Conservation (phyloP, 805 yeast genomes). For the Wickerhamiella sorbophila region DNA sequence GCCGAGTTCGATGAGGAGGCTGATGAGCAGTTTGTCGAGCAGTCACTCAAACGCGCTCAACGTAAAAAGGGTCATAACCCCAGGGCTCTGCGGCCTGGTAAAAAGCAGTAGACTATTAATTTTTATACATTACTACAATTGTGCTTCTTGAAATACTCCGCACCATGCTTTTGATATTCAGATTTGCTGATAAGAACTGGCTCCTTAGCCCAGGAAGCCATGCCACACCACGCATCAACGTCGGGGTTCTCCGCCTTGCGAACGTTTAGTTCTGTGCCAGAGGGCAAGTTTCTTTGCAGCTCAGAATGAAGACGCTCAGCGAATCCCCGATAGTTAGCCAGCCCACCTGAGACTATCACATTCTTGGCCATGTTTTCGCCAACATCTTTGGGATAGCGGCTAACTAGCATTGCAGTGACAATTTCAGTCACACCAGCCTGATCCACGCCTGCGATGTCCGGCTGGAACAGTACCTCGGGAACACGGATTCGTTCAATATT, state of each 20-base stretch:
- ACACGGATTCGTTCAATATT: slow-evolving; percentile 84
- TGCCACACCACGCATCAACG: slow-evolving; percentile 86
- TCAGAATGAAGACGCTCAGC: slow-evolving; percentile 56
- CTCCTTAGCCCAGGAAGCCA: slow-evolving; percentile 59
- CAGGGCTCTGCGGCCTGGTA: slow-evolving; percentile 11
- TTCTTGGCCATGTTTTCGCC: slow-evolving; percentile 35
- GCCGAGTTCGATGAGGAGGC: slow-evolving; percentile 66
- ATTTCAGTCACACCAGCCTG: slow-evolving; percentile 88
- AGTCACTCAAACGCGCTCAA: slow-evolving; percentile 29
- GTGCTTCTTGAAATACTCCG: slow-evolving; percentile 80
- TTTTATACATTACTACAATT: slow-evolving; percentile 44
- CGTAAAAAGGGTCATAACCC: slow-evolving; percentile 25
- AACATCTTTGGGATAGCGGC: slow-evolving; percentile 33
- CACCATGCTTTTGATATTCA: slow-evolving; percentile 81
- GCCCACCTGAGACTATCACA: slow-evolving; percentile 80
- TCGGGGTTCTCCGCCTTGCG: slow-evolving; percentile 52
- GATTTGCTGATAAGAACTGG: slow-evolving; percentile 42
- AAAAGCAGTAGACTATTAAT: slow-evolving; percentile 8
- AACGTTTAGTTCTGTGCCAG: slow-evolving; percentile 44
- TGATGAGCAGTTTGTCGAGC: slow-evolving; percentile 59
- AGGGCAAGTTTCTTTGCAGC: slow-evolving; percentile 56
- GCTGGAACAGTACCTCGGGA: slow-evolving; percentile 87
- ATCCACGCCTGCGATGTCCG: slow-evolving; percentile 85
- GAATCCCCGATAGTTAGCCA: slow-evolving; percentile 49
- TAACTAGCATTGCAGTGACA: slow-evolving; percentile 44